These are phyloP conservation scores for Tetrahymena thermophila DNA, from an alignment of 73 alveolate genomes.

Conservation along the genomic window DNA sequence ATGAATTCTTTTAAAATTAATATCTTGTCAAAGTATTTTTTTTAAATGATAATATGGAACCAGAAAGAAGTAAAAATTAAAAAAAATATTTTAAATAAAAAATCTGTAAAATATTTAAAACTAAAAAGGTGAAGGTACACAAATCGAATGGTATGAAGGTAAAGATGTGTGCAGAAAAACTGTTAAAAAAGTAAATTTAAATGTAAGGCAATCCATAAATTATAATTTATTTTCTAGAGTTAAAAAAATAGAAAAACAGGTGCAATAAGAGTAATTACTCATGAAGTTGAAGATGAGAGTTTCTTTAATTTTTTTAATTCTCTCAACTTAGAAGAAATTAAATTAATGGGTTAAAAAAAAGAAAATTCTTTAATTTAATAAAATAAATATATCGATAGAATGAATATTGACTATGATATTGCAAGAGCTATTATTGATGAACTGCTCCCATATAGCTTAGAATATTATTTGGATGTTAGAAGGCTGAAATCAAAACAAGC, in stretches of 20 bases:
- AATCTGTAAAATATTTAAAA: not conserved
- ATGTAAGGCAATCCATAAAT: not conserved
- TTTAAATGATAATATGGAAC: not conserved
- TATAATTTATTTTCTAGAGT: not conserved
- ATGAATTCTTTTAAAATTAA: not conserved
- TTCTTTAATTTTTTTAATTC: slow-evolving; percentile 29
- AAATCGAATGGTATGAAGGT: not conserved
- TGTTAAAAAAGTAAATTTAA: not conserved
- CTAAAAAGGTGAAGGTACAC: not conserved
- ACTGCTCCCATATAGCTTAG: slow-evolving; percentile 30
- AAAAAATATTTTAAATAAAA: not conserved
- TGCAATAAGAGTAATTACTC: slow-evolving; percentile 33
- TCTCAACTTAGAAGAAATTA: slow-evolving; percentile 10
- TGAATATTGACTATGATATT: slow-evolving; percentile 20
- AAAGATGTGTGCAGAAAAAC: not conserved
- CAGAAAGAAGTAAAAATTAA: not conserved
- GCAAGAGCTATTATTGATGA: slow-evolving; percentile 35
- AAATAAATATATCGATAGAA: not conserved
- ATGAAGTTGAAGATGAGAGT: slow-evolving; percentile 48
- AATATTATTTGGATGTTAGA: slow-evolving; percentile 26
- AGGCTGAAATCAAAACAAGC: not conserved
- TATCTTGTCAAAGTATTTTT: not conserved
- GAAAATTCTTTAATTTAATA: slow-evolving; percentile 5
- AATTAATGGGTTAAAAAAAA: slow-evolving; percentile 19
- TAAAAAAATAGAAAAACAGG: slow-evolving; percentile 49